Conservation (phyloP, 305 asterid species). For the Salvia sclarea region DNA sequence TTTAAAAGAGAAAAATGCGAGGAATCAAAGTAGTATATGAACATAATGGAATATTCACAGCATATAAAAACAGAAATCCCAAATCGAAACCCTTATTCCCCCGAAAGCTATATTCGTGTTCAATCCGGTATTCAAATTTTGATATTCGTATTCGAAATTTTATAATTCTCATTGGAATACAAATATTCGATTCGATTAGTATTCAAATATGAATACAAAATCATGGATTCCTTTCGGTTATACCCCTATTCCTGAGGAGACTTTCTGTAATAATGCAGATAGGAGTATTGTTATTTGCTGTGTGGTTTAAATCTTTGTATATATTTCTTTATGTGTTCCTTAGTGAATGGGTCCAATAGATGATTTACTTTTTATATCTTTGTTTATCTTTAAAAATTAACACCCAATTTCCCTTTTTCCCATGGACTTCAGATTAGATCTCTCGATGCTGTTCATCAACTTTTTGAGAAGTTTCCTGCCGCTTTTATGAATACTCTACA, state of each 20-base stretch:
- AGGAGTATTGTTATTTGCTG: not conserved
- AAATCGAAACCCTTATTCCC: no score
- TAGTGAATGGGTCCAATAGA: constrained; percentile 2
- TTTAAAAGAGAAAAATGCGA: no score
- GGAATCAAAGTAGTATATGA: no score
- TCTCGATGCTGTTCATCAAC: constrained; percentile 89
- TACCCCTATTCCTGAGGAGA: not conserved
- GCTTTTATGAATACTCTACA: constrained; percentile 93
- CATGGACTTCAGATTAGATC: constrained; percentile 81
- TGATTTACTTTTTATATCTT: constrained; percentile 16
- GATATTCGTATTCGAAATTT: no score
- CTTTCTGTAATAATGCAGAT: constrained; percentile 8
- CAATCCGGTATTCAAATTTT: no score
- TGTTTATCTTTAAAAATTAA: constrained; percentile 18
- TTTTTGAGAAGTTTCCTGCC: constrained; percentile 85
- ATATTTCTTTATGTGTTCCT: not conserved
- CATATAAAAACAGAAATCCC: no score
- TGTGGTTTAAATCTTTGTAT: not conserved
- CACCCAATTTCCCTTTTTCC: constrained; percentile 23
- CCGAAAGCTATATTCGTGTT: no score
- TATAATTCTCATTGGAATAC: no score
- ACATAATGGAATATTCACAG: no score
- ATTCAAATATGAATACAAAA: no score
- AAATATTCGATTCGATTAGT: no score
- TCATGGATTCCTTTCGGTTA: no score